phyloP scores from a whole-genome alignment of 2,329 filamentous ascomycete genomes.

The Sarocladiaceae sp. region DNA sequence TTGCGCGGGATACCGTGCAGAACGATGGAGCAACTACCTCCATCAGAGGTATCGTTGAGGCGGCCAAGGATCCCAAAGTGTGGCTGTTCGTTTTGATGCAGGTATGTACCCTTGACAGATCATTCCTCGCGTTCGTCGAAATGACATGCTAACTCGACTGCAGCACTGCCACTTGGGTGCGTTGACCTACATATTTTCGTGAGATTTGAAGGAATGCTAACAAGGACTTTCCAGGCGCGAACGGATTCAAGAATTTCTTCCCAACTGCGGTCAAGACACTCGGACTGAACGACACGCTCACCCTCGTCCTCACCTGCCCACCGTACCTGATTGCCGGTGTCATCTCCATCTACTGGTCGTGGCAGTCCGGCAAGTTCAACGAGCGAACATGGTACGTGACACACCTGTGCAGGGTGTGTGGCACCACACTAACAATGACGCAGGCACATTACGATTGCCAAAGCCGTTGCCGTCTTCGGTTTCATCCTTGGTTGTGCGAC shows the following conservation, averaged over 20 bases:
- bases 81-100: conserved; percentile 44
- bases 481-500: conserved; percentile 27
- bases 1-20: conserved; percentile 36
- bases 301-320: conserved; percentile 38
- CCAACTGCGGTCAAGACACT: conserved; percentile 23
- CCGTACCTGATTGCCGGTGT: conserved; percentile 36
- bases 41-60: conserved; percentile 36
- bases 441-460: conserved; percentile 28
- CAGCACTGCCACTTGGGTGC: conserved; percentile 8
- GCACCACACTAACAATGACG: neutral
- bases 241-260: conserved; percentile 27
- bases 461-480: conserved; percentile 30
- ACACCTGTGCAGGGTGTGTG: neutral
- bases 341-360: conserved; percentile 32
- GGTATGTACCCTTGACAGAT: conserved; percentile 43
- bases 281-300: conserved; percentile 35
- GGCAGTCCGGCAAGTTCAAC: conserved; percentile 33
- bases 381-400: conserved; percentile 23
- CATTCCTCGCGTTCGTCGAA: too few species aligned
- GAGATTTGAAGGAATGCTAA: conserved; percentile 23
- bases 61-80: conserved; percentile 36
- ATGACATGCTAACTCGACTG: neutral
- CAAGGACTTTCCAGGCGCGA: conserved; percentile 41
- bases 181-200: neutral
- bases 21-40: conserved; percentile 23